Base-by-base conservation (phyloP, 768 basidiomycete species). In the Lentinus tigrinus region DNA sequence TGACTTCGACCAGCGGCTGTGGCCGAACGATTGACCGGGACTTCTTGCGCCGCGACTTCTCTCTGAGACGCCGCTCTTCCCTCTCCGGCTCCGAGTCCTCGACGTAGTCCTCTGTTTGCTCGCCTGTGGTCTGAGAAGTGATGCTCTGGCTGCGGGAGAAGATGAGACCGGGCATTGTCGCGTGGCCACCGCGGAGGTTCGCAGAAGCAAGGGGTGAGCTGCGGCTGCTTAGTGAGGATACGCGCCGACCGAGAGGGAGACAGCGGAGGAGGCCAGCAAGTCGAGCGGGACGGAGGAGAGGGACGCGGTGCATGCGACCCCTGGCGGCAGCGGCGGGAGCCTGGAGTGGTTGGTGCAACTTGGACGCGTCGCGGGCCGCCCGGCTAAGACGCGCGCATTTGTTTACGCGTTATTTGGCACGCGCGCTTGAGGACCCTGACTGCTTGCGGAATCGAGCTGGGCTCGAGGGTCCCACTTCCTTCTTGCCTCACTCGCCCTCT, bases 81-180 rank as follows among this genome's bases (percentile, higher is more conserved):
- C 86, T 76, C 68, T 90, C 88, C 19, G 87, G 87, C 69, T 89
- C 89, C 0, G 88, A 89, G 70, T 91, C 88, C 27, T 82, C 84
- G 4, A 89, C 79, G 31, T 82, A 62, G 56, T 84, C 83, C 7
- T 19, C 54, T 6, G 51, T 53, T 17, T 53, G 39, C 11, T 36
- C 46, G 40, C 50, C 47, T n/a, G 11, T 42, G 7, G 26, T 27
- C n/a, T 60, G 62, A 13, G 60, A 60, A 24, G 43, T 36, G n/a
- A 36, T 11, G n/a, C 27, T 52, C 21, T 52, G 57, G 49, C 53
- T 58, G 7, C 49, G 48, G 2, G 42, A 17, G 13, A 39, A 40
- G 3, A n/a, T 23, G 14, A 52, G 40, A 3, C 21, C 53, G 9
- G 50, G 46, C 9, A 52, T 27, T 26, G 38, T 13, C 49, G 19